phyloP scores from a whole-genome alignment of 2,329 filamentous ascomycete species.

The Sphaceloma murrayae region DNA sequence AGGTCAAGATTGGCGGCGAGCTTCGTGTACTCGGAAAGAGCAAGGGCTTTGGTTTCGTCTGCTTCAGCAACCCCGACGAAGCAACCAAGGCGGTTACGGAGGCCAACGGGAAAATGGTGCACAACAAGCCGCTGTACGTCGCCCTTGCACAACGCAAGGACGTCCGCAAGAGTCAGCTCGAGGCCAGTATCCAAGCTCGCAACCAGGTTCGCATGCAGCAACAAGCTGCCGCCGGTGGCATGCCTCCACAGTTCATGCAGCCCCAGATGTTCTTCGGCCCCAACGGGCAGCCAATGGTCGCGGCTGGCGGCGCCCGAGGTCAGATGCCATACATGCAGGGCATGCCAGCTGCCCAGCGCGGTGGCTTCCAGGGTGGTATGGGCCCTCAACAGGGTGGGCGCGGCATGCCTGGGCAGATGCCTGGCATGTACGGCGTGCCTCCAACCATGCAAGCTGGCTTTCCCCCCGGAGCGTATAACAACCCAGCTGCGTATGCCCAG shows the following conservation, averaged over 20 bases:
- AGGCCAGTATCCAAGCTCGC: conserved; percentile 97
- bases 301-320: conserved; percentile 46
- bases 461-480: conserved; percentile 67
- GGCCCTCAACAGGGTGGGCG: conserved; percentile 69
- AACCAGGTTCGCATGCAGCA: conserved; percentile 99
- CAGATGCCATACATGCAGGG: conserved; percentile 52
- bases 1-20: conserved; percentile 47
- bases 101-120: conserved; percentile 99
- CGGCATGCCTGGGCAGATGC: conserved; percentile 70
- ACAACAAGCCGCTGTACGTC: conserved; percentile 93
- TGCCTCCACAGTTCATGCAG: conserved; percentile 67
- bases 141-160: conserved; percentile 98
- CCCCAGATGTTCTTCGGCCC: conserved; percentile 88
- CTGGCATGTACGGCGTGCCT: conserved; percentile 73
- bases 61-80: conserved; percentile 98
- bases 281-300: conserved; percentile 57
- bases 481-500: conserved; percentile 52
- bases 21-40: conserved; percentile 80
- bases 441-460: conserved; percentile 55
- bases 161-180: conserved; percentile 96
- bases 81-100: conserved; percentile 98
- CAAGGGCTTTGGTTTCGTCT: conserved; percentile 99
- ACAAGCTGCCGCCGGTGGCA: conserved; percentile 71
- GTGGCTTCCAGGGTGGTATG: conserved; percentile 66
- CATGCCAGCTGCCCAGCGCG: conserved; percentile 65